Percentiles rank a stretch among this genome's conserved stretches.
phyloP scores from a whole-genome alignment of 345 rosid genomes.

The Populus euphratica region DNA sequence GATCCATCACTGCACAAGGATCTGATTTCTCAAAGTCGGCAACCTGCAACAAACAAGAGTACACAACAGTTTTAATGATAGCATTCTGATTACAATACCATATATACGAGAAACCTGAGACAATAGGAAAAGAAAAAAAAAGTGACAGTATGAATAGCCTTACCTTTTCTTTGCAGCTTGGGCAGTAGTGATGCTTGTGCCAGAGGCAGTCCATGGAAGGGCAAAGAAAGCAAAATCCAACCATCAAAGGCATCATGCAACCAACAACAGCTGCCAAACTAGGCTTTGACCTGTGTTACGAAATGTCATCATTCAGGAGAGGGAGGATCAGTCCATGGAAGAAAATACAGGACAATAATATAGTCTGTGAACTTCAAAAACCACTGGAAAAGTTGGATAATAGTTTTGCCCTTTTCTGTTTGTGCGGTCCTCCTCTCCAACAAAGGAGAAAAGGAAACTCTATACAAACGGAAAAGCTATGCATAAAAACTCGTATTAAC shows the following conservation, averaged over 20 bases:
- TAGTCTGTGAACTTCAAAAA: neutral
- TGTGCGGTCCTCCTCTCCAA: neutral
- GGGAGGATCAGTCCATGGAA: neutral
- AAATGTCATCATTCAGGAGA: neutral
- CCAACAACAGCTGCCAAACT: slow-evolving; percentile 88
- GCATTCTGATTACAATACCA: neutral
- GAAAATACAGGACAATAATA: neutral
- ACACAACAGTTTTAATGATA: slow-evolving; percentile 1
- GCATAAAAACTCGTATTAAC: neutral
- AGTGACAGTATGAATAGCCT: neutral
- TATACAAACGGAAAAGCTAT: too few relatives aligned
- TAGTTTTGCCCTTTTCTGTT: neutral
- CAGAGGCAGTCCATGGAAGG: slow-evolving; percentile 98
- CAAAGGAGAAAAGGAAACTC: neutral
- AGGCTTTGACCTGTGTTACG: slow-evolving; percentile 65
- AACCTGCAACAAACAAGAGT: slow-evolving; percentile 45
- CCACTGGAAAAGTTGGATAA: neutral
- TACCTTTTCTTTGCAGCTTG: slow-evolving; percentile 68
- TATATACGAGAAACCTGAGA: neutral
- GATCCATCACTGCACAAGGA: slow-evolving; percentile 77
- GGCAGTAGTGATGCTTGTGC: slow-evolving; percentile 95
- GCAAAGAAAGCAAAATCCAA: slow-evolving; percentile 85
- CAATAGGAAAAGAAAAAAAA: neutral
- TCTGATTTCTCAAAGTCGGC: slow-evolving; percentile 85
- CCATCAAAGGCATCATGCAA: slow-evolving; percentile 92